Conservation (phyloP, 1,284 basidiomycete genomes). For the Stygiomarasmius scandens region DNA sequence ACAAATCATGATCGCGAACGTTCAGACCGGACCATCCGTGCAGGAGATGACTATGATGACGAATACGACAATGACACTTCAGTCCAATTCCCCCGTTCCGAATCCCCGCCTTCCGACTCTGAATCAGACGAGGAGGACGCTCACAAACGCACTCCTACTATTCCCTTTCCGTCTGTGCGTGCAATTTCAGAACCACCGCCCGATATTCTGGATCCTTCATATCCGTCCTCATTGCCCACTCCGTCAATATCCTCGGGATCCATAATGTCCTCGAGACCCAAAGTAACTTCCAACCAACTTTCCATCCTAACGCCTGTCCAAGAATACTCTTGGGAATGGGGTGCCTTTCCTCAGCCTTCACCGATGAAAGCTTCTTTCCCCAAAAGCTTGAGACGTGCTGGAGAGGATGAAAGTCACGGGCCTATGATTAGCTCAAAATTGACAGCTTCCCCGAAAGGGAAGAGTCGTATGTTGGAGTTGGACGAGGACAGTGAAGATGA, state of each 20-base stretch:
- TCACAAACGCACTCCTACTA: slow-evolving; percentile 22
- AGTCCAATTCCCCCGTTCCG: background rate
- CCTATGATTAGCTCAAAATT: slow-evolving; percentile 36
- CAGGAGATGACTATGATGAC: slow-evolving; percentile 23
- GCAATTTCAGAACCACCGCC: slow-evolving; percentile 48
- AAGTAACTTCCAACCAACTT: slow-evolving; percentile 13
- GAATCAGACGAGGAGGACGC: background rate
- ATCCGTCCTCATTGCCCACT: slow-evolving; percentile 19
- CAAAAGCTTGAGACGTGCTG: slow-evolving; percentile 33
- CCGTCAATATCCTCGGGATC: background rate
- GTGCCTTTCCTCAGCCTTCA: slow-evolving; percentile 79
- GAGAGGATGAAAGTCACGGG: slow-evolving; percentile 32
- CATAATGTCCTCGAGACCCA: slow-evolving; percentile 13
- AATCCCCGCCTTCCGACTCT: background rate
- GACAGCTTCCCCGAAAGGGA: background rate
- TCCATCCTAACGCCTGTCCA: slow-evolving; percentile 30
- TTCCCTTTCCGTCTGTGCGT: slow-evolving; percentile 54
- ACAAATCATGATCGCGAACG: slow-evolving; percentile 37
- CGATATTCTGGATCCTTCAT: slow-evolving; percentile 5
- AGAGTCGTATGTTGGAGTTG: slow-evolving; percentile 17
- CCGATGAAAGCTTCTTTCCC: slow-evolving; percentile 59
- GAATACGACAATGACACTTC: background rate
- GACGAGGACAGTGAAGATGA: slow-evolving; percentile 26
- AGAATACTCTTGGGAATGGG: slow-evolving; percentile 87
- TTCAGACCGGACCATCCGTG: slow-evolving; percentile 41